phyloP scores from a whole-genome alignment of 306 rosid species.

The Sicyos edulis region DNA sequence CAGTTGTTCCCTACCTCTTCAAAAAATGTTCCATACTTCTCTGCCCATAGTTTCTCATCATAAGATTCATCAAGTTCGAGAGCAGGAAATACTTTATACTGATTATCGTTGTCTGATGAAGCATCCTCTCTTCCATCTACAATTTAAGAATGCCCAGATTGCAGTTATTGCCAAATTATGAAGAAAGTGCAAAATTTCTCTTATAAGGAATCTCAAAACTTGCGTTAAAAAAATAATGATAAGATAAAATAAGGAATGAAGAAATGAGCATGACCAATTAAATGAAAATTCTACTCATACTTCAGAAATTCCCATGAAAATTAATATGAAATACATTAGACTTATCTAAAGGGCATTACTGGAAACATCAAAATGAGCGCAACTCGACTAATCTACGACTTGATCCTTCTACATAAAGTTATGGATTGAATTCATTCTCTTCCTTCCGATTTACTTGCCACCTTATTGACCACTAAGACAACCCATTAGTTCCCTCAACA shows the following conservation, averaged over 20 bases:
- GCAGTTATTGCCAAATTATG: constrained; percentile 11
- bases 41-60: constrained; percentile 9
- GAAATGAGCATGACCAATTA: not conserved
- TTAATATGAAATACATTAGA: not conserved
- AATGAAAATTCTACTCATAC: not conserved
- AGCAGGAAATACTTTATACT: constrained; percentile 8
- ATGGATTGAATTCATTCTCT: too few species aligned
- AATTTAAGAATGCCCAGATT: constrained; percentile 9
- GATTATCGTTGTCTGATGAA: constrained; percentile 4
- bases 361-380: too few species aligned
- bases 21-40: constrained; percentile 21
- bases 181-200: constrained; percentile 9
- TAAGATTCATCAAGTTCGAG: too few species aligned
- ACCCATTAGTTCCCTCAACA: too few species aligned
- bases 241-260: not conserved
- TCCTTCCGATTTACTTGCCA: too few species aligned
- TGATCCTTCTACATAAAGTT: too few species aligned
- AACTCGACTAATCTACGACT: too few species aligned
- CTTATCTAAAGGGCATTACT: too few species aligned
- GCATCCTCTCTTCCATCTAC: constrained; percentile 29
- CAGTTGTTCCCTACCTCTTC: constrained; percentile 22
- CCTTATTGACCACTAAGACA: too few species aligned
- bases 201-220: constrained; percentile 10
- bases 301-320: constrained; percentile 2
- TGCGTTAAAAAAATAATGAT: not conserved